phyloP scores from a whole-genome alignment of 495 filamentous ascomycete genomes.

The Cudoniella acicularis region DNA sequence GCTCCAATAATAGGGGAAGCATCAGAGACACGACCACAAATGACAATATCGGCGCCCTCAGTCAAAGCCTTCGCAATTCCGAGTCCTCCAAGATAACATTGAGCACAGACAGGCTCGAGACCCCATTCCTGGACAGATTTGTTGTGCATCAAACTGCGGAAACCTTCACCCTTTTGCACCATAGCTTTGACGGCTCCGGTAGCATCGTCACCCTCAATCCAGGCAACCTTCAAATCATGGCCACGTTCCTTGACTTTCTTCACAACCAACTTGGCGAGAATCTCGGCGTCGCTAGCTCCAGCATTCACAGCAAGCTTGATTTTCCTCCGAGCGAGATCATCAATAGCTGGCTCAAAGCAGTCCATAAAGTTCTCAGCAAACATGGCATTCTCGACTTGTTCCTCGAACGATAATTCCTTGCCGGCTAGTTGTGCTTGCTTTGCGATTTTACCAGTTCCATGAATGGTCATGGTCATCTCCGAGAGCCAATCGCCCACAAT shows the following conservation, averaged over 20 bases:
- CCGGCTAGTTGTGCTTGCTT: not conserved
- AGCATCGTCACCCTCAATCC: slow-evolving; percentile 41
- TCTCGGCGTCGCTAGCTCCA: slow-evolving; percentile 48
- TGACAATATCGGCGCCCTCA: slow-evolving; percentile 54
- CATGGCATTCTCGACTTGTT: not conserved
- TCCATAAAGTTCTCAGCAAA: slow-evolving; percentile 54
- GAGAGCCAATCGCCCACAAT: slow-evolving; percentile 56
- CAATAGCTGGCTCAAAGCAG: slow-evolving; percentile 47
- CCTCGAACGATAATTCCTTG: not conserved
- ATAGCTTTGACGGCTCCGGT: slow-evolving; percentile 3
- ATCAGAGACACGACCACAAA: slow-evolving; percentile 54
- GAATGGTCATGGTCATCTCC: slow-evolving; percentile 29
- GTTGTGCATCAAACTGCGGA: not conserved
- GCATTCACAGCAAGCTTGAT: slow-evolving; percentile 60
- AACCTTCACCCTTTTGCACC: slow-evolving; percentile 1
- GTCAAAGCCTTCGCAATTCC: slow-evolving; percentile 47
- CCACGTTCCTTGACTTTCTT: slow-evolving; percentile 32
- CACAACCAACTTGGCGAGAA: slow-evolving; percentile 41
- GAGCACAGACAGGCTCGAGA: slow-evolving; percentile 52
- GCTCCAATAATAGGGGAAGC: slow-evolving; percentile 51
- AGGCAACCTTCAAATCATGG: slow-evolving; percentile 38
- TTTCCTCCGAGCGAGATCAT: slow-evolving; percentile 43
- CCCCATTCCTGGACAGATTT: slow-evolving; percentile 32
- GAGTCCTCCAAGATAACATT: slow-evolving; percentile 47
- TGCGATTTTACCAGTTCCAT: slow-evolving; percentile 2